Evolutionary conservation across 352 stramenopile species (phyloP).

Genomic region (Globisporangium cylindrosporum): DNA sequence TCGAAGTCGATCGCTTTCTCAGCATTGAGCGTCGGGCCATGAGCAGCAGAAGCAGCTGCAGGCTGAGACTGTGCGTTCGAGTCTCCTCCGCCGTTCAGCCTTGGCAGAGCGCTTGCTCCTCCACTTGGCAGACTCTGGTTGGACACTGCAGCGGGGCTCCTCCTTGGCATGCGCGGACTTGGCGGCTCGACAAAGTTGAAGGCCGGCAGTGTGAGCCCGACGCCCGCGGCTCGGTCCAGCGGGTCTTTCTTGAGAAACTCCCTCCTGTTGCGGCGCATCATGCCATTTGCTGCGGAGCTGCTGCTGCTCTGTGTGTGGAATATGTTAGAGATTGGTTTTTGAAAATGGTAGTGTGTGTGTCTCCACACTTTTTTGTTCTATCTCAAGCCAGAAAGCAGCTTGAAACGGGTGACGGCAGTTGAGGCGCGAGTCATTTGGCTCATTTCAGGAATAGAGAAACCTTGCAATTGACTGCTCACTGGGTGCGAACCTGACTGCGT

Average conservation of each 20-base stretch:
- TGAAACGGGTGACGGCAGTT: constrained; percentile 3
- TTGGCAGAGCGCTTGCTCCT: not conserved
- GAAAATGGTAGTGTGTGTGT: not conserved
- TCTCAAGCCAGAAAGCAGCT: not conserved
- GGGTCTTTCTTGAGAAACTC: constrained; percentile 9
- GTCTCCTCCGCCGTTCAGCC: not conserved
- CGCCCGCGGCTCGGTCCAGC: constrained; percentile 24
- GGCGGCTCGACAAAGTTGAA: constrained; percentile 70
- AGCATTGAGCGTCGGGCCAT: not conserved
- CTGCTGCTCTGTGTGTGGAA: not conserved
- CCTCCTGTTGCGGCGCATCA: constrained; percentile 14
- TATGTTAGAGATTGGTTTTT: not conserved
- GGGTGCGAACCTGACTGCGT: not conserved
- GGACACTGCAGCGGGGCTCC: not conserved
- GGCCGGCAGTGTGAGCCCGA: constrained; percentile 37
- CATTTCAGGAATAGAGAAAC: not conserved
- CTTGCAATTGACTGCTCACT: not conserved
- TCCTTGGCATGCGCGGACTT: not conserved
- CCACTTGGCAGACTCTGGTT: constrained; percentile 3
- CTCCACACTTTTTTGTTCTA: not conserved
- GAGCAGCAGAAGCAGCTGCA: constrained; percentile 17
- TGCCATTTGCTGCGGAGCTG: not conserved
- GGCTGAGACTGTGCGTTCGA: constrained; percentile 5
- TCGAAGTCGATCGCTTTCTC: constrained; percentile 16
- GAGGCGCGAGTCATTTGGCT: not conserved